Base-by-base conservation (phyloP, 78 protist genomes). In the Thecamonas trahens region DNA sequence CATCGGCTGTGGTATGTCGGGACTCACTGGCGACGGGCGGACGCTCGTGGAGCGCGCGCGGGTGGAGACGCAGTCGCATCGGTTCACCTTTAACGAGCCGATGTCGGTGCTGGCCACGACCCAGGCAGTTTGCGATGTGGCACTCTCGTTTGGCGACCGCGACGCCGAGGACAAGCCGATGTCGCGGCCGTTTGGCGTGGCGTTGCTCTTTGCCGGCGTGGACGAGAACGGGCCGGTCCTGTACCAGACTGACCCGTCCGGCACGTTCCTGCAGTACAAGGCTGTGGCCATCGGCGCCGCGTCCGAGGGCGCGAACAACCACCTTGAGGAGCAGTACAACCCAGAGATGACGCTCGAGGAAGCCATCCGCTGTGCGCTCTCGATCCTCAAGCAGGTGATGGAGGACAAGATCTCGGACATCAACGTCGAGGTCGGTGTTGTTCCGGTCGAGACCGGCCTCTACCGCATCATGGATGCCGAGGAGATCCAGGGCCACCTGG, bases 191-290 rank as follows among this genome's bases (percentile, higher is more conserved):
- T 95, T 95, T 70, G 99, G 99, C 28, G 99, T 97, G 28, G 92
- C 99, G 4, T 82, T 97, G 24, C 91, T 98, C 39, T 32, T 98
- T 20, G 99, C 97, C 1, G 99, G 99, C 20, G 76, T 87, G 7
- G 99, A 98, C 74, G 97, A 86, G 59, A 24, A 65, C 26, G 98
- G 97, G 11, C 97, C 98, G 20, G 35, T 35, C 18, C 83, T 97
- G 71, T 95, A 61, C 79, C 93, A 91, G 80, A 88, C 98, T 1
- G 99, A 98, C 72, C 99, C 99, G n/a, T 87, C 97, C 0, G 99
- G 99, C 42, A 87, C 94, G 22, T 91, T 37, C 74, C 45, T 70
- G 26, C 71, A 60, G 26, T 90, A 52, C 69, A 78, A 86, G 26
- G 96, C 95, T 38, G 91, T 94, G 63, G 98, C 99, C 29, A 93